phyloP scores from a whole-genome alignment of 139 green algal species.

The Picochlorum sp. region DNA sequence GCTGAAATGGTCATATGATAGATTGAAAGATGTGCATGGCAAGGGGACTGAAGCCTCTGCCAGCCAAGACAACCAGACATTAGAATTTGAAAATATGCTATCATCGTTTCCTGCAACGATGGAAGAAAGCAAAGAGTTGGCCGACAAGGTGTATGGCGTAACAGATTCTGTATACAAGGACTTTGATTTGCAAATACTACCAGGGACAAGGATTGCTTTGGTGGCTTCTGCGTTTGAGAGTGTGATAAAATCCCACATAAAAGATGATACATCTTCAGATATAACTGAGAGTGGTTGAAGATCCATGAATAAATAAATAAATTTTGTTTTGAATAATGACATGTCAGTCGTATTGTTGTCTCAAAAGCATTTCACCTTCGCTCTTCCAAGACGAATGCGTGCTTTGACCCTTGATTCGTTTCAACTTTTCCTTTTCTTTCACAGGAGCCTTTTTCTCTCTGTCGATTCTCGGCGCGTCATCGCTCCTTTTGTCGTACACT shows the following conservation, averaged over 20 bases:
- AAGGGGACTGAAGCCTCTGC: no score
- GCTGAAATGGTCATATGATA: no score
- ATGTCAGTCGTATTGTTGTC: conserved; percentile 73
- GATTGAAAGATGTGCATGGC: no score
- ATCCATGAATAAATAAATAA: not conserved
- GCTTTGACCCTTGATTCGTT: conserved; percentile 69
- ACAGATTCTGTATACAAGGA: not conserved
- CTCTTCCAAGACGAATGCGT: conserved; percentile 68
- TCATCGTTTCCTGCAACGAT: no score
- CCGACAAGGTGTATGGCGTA: not conserved
- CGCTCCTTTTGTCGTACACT: no score
- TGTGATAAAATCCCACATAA: not conserved
- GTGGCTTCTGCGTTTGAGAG: not conserved
- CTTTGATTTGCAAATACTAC: not conserved
- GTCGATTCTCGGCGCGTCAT: no score
- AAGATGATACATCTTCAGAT: not conserved
- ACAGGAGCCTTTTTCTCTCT: not conserved
- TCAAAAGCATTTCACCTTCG: conserved; percentile 82
- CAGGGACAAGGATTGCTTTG: not conserved
- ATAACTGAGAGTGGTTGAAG: no score
- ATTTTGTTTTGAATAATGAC: not conserved
- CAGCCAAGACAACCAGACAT: no score
- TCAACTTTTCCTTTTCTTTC: conserved; percentile 87
- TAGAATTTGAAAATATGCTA: no score
- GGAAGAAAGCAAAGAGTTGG: not conserved